These are phyloP conservation scores for Ceratocystis papillata DNA, from an alignment of 2,329 filamentous ascomycete genomes.

Conservation along the genomic window DNA sequence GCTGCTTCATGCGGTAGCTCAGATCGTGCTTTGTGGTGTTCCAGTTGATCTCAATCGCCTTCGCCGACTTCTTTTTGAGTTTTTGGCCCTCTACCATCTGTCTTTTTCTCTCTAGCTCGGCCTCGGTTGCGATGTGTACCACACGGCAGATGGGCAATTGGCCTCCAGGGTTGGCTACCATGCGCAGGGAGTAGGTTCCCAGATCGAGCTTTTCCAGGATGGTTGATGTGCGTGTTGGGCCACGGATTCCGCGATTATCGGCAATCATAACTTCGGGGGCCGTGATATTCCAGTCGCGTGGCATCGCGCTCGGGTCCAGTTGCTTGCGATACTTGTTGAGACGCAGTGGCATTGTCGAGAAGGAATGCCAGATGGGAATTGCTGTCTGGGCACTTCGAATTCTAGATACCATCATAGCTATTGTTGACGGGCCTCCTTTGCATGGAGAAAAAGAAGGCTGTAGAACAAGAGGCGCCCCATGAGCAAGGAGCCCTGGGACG, in stretches of 20 bases:
- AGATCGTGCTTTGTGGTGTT: constrained; percentile 68
- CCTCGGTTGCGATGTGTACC: constrained; percentile 46
- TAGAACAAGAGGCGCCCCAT: constrained; percentile 38
- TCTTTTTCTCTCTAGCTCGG: constrained; percentile 34
- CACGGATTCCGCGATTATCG: constrained; percentile 33
- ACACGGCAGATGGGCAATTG: constrained; percentile 53
- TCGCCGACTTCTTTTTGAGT: constrained; percentile 40
- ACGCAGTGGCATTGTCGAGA: constrained; percentile 10
- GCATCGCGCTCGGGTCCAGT: constrained; percentile 26
- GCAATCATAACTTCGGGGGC: constrained; percentile 37
- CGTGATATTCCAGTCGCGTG: constrained; percentile 38
- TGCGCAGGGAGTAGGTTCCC: constrained; percentile 34
- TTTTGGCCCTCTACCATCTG: constrained; percentile 39
- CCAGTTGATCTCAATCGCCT: constrained; percentile 87
- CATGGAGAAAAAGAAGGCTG: constrained; percentile 27
- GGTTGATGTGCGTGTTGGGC: constrained; percentile 32
- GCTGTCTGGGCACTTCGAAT: not conserved
- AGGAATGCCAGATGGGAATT: not conserved
- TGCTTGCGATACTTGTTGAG: constrained; percentile 22
- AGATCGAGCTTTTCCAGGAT: constrained; percentile 36
- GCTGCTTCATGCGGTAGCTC: constrained; percentile 54
- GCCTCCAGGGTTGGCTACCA: constrained; percentile 34
- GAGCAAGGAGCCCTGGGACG: constrained; percentile 32
- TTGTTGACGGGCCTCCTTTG: constrained; percentile 25
- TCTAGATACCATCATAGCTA: not conserved